phyloP scores from a whole-genome alignment of 495 filamentous ascomycete genomes.

The Jackrogersella multiformis region DNA sequence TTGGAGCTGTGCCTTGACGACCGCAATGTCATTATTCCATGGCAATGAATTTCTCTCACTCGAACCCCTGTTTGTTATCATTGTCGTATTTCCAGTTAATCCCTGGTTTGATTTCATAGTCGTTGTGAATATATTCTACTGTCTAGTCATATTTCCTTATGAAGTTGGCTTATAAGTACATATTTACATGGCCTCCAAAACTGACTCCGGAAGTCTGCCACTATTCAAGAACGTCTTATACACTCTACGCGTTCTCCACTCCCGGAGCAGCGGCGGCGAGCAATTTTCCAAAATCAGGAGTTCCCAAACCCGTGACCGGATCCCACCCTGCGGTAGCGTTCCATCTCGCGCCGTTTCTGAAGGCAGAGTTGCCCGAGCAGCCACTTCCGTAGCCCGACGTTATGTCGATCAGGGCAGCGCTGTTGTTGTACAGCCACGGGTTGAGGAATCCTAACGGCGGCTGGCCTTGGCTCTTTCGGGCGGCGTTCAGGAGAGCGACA shows the following conservation, averaged over 20 bases:
- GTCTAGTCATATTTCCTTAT: no score
- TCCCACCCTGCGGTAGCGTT: slow-evolving; percentile 53
- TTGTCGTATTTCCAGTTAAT: no score
- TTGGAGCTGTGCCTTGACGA: no score
- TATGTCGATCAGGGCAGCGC: slow-evolving; percentile 68
- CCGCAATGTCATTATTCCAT: no score
- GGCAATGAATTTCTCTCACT: no score
- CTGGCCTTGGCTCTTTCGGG: slow-evolving; percentile 62
- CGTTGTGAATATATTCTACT: no score
- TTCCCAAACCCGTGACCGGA: slow-evolving; percentile 51
- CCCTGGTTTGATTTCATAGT: no score
- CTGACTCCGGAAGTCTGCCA: neutral
- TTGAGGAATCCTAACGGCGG: slow-evolving; percentile 71
- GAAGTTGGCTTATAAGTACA: neutral
- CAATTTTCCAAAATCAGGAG: slow-evolving; percentile 44
- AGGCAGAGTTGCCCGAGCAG: slow-evolving; percentile 61
- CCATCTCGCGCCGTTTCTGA: slow-evolving; percentile 56
- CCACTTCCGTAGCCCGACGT: slow-evolving; percentile 66
- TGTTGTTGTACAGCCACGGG: slow-evolving; percentile 68
- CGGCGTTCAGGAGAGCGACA: slow-evolving; percentile 69
- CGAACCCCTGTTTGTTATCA: no score
- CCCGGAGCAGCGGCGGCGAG: slow-evolving; percentile 46
- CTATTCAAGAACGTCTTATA: neutral
- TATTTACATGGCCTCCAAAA: neutral
- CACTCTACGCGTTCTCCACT: slow-evolving; percentile 42